Evolutionary conservation across 2,329 filamentous ascomycete species (phyloP), one percentile per base, ranked within the genome.

Genomic region (Mycocentrospora acerina): DNA sequence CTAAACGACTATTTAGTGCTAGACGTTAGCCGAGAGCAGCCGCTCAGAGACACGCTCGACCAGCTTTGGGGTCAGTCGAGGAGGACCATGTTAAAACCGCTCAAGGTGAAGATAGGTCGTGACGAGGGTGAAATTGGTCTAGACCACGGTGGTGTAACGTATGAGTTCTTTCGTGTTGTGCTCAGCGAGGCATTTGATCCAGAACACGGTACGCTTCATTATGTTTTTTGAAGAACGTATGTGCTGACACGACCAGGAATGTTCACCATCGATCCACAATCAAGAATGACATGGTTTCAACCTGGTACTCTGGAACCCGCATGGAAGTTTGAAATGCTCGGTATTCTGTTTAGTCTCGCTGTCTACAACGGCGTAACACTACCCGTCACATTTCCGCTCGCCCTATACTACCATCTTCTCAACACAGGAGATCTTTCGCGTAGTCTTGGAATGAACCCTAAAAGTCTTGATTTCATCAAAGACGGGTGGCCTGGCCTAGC

Each of bases 111-210:
- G 34, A 80, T 97, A 40, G 90, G 90, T 3, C 85, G 64, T 11
- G 44, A 89, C 60, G 83, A 88, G 36, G 88, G 89, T 19, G 93
- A 97, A 65, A 84, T 94, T 62, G 93, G 93, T 0, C 81, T 94
- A 24, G 93, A 98, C 64, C 89, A 91, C 32, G 93, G 93, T 29
- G 93, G 93, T 47, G 90, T 98, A 1, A 91, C 96, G 55, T 90
- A 95, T 62, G 93, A 98, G 49, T 97, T 95, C 63, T 97, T 98
- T 70, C 82, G 89, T 12, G 70, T 96, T 18, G 82, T 88, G 13
- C 83, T 96, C 53, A 81, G 81, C 1, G 85, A 95, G 58, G 87
- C 86, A 3, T 77, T 97, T 30, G 77, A 88, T 53, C 85, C 88
- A 4, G 78, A 83, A 29, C 88, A 86, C 57, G 90, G 81, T 68